A percentile compares a stretch with the other conserved stretches of the same genome.
phyloP scores from a whole-genome alignment of 805 yeast genomes.

The Ogataea degrootiae region DNA sequence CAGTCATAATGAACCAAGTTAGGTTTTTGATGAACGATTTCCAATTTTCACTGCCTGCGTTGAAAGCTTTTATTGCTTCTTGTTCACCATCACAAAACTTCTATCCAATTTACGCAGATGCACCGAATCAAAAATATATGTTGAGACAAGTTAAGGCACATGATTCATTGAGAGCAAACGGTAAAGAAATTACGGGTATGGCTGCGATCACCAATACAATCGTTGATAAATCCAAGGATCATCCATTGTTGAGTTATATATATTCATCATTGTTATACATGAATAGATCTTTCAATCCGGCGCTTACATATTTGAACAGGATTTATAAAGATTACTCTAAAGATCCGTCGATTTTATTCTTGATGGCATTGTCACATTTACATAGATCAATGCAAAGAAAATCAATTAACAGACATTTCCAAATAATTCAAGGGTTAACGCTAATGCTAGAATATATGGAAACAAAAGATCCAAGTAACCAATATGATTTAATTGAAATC shows the following conservation, averaged over 20 bases:
- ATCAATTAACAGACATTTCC: conserved; percentile 80
- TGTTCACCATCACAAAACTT: conserved; percentile 21
- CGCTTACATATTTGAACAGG: conserved; percentile 71
- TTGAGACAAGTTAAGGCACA: conserved; percentile 85
- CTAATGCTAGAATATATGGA: conserved; percentile 69
- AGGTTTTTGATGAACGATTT: conserved; percentile 60
- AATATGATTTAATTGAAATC: conserved; percentile 67
- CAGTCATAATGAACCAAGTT: conserved; percentile 50
- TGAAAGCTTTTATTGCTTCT: conserved; percentile 62
- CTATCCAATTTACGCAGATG: conserved; percentile 49
- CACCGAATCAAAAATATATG: conserved; percentile 85
- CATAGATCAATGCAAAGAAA: conserved; percentile 92
- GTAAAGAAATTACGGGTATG: conserved; percentile 65
- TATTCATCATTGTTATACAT: conserved; percentile 79
- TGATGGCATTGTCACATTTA: conserved; percentile 74
- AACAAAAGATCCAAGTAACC: conserved; percentile 28
- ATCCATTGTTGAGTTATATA: conserved; percentile 55
- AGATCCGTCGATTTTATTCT: conserved; percentile 75
- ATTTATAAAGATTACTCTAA: conserved; percentile 61
- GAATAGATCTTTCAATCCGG: conserved; percentile 77
- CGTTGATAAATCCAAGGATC: conserved; percentile 47
- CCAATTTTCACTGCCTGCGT: conserved; percentile 70
- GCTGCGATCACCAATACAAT: conserved; percentile 62
- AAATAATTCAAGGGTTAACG: conserved; percentile 80
- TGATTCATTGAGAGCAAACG: conserved; percentile 51